These are phyloP conservation scores for Russula abietina DNA, from an alignment of 768 basidiomycete genomes.

Conservation along the genomic window DNA sequence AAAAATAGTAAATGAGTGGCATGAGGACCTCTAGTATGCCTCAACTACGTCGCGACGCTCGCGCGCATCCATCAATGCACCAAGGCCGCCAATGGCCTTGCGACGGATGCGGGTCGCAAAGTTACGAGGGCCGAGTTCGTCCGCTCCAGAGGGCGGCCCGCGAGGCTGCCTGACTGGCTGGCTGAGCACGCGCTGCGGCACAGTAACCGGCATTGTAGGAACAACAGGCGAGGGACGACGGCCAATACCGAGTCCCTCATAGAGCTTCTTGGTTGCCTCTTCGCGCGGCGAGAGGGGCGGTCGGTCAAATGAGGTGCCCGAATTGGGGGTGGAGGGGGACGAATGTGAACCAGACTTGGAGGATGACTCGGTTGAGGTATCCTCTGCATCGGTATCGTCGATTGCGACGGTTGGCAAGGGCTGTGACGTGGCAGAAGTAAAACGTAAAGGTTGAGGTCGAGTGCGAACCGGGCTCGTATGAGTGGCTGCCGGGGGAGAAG, in stretches of 20 bases:
- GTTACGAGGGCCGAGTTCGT: constrained; percentile 83
- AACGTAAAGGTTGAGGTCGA: constrained; percentile 51
- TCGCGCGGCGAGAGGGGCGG: constrained; percentile 76
- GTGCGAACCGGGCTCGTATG: constrained; percentile 45
- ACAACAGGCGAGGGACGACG: constrained; percentile 49
- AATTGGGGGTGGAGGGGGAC: constrained; percentile 71
- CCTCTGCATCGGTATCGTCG: constrained; percentile 26
- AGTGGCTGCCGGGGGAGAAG: constrained; percentile 41
- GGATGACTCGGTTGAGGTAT: constrained; percentile 38
- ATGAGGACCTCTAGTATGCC: constrained; percentile 16
- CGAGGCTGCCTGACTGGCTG: constrained; percentile 80
- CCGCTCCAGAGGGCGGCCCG: constrained; percentile 80
- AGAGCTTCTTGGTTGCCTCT: constrained; percentile 79
- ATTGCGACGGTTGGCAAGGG: constrained; percentile 25
- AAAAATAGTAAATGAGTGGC: neutral
- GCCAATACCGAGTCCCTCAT: constrained; percentile 84
- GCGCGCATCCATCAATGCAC: constrained; percentile 72
- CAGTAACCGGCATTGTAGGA: constrained; percentile 34
- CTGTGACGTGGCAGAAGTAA: constrained; percentile 39
- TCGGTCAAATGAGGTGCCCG: constrained; percentile 49
- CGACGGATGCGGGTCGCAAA: constrained; percentile 82
- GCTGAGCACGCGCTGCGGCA: constrained; percentile 49
- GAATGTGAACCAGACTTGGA: constrained; percentile 49
- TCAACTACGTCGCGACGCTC: constrained; percentile 55
- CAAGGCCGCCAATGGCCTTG: constrained; percentile 77